A percentile compares a stretch with the other conserved stretches of the same genome.
Conservation (phyloP, 2,329 filamentous ascomycete genomes). For the Penicillium sp. region DNA sequence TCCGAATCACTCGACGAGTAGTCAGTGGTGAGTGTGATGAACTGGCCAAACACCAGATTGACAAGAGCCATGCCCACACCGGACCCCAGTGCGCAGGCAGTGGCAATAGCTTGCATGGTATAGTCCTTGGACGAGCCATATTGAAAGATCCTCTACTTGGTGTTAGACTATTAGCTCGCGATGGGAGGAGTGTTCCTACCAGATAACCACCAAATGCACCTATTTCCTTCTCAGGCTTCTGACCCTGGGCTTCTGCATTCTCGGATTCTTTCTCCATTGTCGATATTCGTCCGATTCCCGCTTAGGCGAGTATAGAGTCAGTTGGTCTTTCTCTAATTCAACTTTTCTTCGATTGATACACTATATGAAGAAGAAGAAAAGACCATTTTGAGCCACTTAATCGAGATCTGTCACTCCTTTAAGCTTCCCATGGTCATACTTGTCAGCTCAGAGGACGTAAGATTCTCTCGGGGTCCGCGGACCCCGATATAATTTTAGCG, state of each 20-base stretch:
- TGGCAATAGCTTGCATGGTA: constrained; percentile 1
- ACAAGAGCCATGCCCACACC: constrained; percentile 34
- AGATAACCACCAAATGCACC: neutral
- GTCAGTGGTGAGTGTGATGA: constrained; percentile 28
- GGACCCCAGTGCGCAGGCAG: constrained; percentile 21
- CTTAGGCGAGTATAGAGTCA: neutral
- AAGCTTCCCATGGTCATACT: neutral
- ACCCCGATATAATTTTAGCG: neutral
- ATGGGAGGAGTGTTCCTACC: neutral
- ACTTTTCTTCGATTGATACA: neutral
- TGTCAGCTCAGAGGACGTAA: neutral
- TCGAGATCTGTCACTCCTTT: neutral
- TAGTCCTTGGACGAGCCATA: constrained; percentile 8
- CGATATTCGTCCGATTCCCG: neutral
- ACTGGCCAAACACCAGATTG: constrained; percentile 39
- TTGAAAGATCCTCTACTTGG: constrained; percentile 8
- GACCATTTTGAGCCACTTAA: neutral
- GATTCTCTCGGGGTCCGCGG: neutral
- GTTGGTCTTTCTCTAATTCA: neutral
- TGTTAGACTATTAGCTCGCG: neutral
- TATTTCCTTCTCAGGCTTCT: neutral
- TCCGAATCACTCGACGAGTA: constrained; percentile 12
- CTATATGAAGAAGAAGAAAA: neutral
- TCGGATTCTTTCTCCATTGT: neutral
- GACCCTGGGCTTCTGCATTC: neutral